Evolutionary conservation across 768 basidiomycete genomes (phyloP), one percentile per base, ranked within the genome.

Genomic region (Termitomyces sp.): DNA sequence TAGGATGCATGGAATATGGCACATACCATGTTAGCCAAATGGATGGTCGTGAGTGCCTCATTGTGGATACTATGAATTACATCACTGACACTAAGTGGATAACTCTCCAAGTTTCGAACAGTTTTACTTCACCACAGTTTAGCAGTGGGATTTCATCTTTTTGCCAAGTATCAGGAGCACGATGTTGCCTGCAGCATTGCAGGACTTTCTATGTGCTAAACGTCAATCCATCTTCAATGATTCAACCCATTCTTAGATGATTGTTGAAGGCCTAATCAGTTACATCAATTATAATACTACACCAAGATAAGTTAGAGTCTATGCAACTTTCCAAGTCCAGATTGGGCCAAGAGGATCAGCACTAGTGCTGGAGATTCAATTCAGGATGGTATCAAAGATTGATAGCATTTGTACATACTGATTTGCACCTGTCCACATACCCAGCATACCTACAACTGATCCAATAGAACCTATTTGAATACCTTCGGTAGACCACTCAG

Each of bases 391-490:
- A 2, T 69, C 25, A 11, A 7, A 5, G 20, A 42, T 29, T 11
- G 5, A 8, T 32, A 4, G 11, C 31, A 25, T 25, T 37, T 4
- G 61, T 59, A 62, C 63, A 81, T 80, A 79, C 63, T 85, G 84
- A 17, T 67, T 67, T 14, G 79, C 79, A 8, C 82, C 81, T 0
- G 85, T 85, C 84, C 84, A 86, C 65, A 72, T 65, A 8, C 84
- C 85, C 1, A 87, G 71, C 2, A 84, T 68, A 9, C 86, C 86
- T 25, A 76, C 67, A 0, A 77, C 79, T n/a, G 82, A 82, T 6
- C 83, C 83, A 15, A 82, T 71, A 2, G 79, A 79, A 12, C 86
- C 86, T 11, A 86, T 68, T 61, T 87, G 85, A 0, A 86, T 72
- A n/a, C 77, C 82, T 62, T 87, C 85, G 12, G 77, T 80, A 1